These are phyloP conservation scores for Tylopilus sp. DNA, from an alignment of 1,284 basidiomycete genomes.

Conservation along the genomic window DNA sequence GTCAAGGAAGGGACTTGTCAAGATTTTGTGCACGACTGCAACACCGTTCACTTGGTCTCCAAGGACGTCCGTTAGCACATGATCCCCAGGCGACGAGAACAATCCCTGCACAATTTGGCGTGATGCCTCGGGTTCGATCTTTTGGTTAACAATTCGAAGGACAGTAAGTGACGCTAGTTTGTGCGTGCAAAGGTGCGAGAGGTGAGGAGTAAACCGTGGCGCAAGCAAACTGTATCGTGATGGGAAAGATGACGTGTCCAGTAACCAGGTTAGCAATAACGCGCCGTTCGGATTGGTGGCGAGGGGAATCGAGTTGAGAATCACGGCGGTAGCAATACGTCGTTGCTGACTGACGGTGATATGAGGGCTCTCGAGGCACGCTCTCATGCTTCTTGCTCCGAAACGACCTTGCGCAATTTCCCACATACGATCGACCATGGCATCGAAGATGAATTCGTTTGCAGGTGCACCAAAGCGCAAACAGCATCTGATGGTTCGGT, in stretches of 20 bases:
- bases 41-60: conserved; percentile 95
- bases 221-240: conserved; percentile 91
- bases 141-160: conserved; percentile 89
- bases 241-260: conserved; percentile 90
- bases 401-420: conserved; percentile 96
- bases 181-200: conserved; percentile 96
- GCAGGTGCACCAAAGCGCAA: conserved; percentile 86
- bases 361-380: conserved; percentile 88
- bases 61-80: conserved; percentile 89
- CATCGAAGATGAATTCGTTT: conserved; percentile 96
- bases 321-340: conserved; percentile 90
- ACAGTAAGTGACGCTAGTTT: conserved; percentile 95
- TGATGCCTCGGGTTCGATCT: conserved; percentile 82
- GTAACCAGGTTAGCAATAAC: conserved; percentile 91
- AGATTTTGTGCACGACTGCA: conserved; percentile 89
- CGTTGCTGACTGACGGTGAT: conserved; percentile 88
- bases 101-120: conserved; percentile 78
- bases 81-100: conserved; percentile 81
- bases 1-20: conserved; percentile 82
- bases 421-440: conserved; percentile 98
- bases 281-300: conserved; percentile 98
- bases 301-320: conserved; percentile 95
- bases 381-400: conserved; percentile 95
- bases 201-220: conserved; percentile 92
- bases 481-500: conserved; percentile 61